These are phyloP conservation scores for Ceratobasidium sp. DNA, from an alignment of 1,284 basidiomycete genomes.

Conservation along the genomic window DNA sequence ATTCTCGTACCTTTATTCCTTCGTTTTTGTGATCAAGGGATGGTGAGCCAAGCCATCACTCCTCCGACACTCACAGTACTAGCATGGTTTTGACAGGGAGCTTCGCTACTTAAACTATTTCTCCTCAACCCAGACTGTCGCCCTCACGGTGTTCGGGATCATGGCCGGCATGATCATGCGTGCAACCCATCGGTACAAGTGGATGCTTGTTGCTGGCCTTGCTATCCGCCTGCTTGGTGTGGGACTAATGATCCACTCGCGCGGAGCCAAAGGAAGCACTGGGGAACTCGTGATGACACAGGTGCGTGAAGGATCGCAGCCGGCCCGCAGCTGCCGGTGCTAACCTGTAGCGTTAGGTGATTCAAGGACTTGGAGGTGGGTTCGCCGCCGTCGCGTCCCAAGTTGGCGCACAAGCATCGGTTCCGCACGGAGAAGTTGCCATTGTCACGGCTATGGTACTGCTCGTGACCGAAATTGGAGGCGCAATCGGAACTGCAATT, in stretches of 20 bases:
- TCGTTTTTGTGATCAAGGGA: constrained; percentile 68
- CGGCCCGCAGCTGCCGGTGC: background rate
- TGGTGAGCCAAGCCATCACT: constrained; percentile 58
- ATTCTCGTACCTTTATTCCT: constrained; percentile 69
- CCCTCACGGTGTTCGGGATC: constrained; percentile 73
- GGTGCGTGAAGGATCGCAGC: constrained; percentile 40
- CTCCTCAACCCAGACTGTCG: constrained; percentile 60
- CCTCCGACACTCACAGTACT: constrained; percentile 52
- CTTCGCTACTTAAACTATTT: constrained; percentile 52
- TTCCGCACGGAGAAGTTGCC: constrained; percentile 80
- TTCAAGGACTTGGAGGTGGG: constrained; percentile 84
- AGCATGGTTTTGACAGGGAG: constrained; percentile 50
- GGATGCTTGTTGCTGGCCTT: constrained; percentile 72
- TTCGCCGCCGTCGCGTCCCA: constrained; percentile 75
- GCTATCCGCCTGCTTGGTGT: constrained; percentile 75
- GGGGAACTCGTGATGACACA: constrained; percentile 73
- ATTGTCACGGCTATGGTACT: constrained; percentile 84
- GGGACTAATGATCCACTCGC: constrained; percentile 77
- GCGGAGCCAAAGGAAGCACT: constrained; percentile 65
- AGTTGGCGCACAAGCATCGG: constrained; percentile 82
- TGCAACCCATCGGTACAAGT: constrained; percentile 66
- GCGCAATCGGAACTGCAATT: constrained; percentile 74
- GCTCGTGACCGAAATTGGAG: constrained; percentile 82
- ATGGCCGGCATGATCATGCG: constrained; percentile 68
- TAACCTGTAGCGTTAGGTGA: constrained; percentile 59